Percentiles rank a stretch among this genome's conserved stretches.
These are phyloP conservation scores for Syzygium syzygioides DNA, from an alignment of 441 rosid genomes.

Conservation along the genomic window DNA sequence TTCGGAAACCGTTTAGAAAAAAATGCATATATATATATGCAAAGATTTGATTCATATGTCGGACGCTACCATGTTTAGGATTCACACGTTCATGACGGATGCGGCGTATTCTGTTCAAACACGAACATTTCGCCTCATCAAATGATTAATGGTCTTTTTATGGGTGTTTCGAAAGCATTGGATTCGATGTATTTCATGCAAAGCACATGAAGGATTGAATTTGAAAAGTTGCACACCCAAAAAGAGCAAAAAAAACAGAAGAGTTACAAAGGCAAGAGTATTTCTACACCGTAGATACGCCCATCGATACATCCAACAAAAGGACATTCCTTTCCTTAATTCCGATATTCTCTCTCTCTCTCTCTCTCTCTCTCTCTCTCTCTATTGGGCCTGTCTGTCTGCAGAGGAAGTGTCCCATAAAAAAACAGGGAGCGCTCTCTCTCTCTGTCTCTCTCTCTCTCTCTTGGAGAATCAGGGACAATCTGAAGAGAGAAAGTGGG, in stretches of 20 bases:
- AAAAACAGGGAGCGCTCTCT: neutral
- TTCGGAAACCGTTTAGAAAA: rapidly evolving
- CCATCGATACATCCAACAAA: neutral
- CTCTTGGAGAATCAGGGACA: neutral
- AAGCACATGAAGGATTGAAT: neutral
- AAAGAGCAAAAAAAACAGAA: neutral
- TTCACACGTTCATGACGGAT: rapidly evolving
- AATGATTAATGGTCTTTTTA: neutral
- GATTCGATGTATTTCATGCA: neutral
- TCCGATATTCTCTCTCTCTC: neutral
- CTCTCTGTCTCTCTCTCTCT: constrained; percentile 15
- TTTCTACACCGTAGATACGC: neutral
- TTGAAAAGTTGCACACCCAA: neutral
- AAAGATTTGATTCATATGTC: rapidly evolving
- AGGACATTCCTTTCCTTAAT: neutral
- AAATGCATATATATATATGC: rapidly evolving
- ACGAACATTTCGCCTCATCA: neutral
- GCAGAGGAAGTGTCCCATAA: neutral
- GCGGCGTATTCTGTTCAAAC: rapidly evolving
- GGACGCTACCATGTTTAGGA: rapidly evolving
- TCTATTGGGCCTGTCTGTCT: neutral
- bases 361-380: neutral
- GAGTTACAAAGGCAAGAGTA: neutral
- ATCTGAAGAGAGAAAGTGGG: neutral
- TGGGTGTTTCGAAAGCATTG: neutral